These are phyloP conservation scores for Aristolochia fimbriata DNA, from an alignment of 164 flowering plant genomes.

Conservation along the genomic window DNA sequence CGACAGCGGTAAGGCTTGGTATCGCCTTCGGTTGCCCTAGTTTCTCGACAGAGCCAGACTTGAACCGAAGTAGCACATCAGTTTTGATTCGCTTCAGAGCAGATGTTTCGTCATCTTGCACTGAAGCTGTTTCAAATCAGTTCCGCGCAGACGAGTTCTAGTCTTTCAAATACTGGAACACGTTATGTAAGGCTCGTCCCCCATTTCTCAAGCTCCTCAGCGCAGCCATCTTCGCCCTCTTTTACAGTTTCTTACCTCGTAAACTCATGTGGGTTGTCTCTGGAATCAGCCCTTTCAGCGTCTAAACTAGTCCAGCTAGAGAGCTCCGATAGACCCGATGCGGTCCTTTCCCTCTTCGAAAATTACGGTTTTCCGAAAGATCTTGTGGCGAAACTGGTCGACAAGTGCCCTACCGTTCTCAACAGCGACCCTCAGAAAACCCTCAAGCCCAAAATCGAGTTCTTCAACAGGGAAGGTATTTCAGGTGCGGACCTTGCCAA, in stretches of 20 bases:
- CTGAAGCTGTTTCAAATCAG: no score
- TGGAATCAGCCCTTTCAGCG: not conserved
- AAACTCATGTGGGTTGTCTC: not conserved
- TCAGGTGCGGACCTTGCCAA: not conserved
- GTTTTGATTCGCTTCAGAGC: not conserved
- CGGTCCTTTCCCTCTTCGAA: not conserved
- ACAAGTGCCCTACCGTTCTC: not conserved
- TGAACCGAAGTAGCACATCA: no score
- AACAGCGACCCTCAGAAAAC: not conserved
- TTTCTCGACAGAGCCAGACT: no score
- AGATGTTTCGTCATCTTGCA: no score
- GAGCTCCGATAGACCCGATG: not conserved
- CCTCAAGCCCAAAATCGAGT: conserved; percentile 1
- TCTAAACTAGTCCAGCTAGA: not conserved
- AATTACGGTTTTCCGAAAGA: not conserved
- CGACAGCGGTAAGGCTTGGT: no score
- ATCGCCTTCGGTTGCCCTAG: no score
- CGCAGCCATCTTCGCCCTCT: no score
- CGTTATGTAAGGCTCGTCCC: no score
- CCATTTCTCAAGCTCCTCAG: no score
- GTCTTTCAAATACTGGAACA: no score
- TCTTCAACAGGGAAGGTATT: not conserved
- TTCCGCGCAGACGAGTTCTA: no score
- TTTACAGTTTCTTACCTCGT: not conserved
- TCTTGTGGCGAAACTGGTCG: not conserved